These are phyloP conservation scores for Irpex rosettiformis DNA, from an alignment of 1,284 basidiomycete species.

Conservation along the genomic window DNA sequence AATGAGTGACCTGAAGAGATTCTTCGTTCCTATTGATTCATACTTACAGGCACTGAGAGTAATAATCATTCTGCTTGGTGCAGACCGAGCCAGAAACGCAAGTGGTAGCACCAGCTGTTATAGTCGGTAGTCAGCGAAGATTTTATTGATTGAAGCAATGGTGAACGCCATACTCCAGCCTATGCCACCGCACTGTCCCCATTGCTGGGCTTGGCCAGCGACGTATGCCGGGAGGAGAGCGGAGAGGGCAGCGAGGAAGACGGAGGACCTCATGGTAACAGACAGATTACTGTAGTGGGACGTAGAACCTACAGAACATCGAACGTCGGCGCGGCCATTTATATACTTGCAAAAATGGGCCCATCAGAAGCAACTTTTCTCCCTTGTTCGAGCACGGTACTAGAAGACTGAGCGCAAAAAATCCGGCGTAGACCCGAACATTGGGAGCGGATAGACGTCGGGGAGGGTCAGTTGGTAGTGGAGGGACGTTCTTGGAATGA, in stretches of 20 bases:
- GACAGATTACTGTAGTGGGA: constrained; percentile 14
- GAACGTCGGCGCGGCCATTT: not conserved
- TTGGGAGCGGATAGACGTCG: constrained; percentile 43
- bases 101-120: constrained; percentile 44
- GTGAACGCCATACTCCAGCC: constrained; percentile 40
- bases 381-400: not conserved
- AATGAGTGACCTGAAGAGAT: not conserved
- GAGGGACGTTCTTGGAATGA: constrained; percentile 12
- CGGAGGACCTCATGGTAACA: constrained; percentile 44
- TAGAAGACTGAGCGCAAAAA: constrained; percentile 20
- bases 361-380: constrained; percentile 7
- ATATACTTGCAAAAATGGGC: not conserved
- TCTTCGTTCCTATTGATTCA: not conserved
- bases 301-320: constrained; percentile 17
- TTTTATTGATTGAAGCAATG: not conserved
- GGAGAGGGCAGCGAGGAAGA: constrained; percentile 44
- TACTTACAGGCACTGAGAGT: constrained; percentile 55
- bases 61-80: constrained; percentile 43
- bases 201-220: constrained; percentile 34
- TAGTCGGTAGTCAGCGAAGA: not conserved
- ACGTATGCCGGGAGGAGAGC: constrained; percentile 37
- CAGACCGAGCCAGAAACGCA: constrained; percentile 38
- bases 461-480: constrained; percentile 25
- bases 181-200: constrained; percentile 50
- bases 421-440: constrained; percentile 43